Evolutionary conservation across 305 asterid species (phyloP).

Genomic region (Ilex paraguariensis): DNA sequence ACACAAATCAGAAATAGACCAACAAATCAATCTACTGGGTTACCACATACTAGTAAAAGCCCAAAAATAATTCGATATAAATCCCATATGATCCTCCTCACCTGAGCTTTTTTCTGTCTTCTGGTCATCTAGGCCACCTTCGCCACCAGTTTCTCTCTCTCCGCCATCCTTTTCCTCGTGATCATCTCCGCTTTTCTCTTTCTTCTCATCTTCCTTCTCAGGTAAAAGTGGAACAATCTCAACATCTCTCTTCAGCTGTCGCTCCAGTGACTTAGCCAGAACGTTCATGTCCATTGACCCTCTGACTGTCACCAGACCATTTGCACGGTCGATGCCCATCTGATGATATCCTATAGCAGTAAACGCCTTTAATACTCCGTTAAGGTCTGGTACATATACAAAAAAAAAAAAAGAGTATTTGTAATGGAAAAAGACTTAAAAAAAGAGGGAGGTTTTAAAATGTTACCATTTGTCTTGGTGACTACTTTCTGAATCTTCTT

Average conservation of each 20-base stretch:
- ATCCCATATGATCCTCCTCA: too few species aligned
- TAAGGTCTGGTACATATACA: background rate
- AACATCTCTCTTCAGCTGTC: slow-evolving; percentile 53
- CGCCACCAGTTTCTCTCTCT: background rate
- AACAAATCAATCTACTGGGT: too few species aligned
- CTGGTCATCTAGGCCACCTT: background rate
- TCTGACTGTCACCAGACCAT: slow-evolving; percentile 64
- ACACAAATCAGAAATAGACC: background rate
- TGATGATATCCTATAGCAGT: slow-evolving; percentile 49
- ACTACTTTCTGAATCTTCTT: slow-evolving; percentile 49
- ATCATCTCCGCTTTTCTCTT: background rate
- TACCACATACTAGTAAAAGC: background rate
- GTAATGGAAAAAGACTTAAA: too few species aligned
- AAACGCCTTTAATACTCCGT: background rate
- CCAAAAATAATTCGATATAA: too few species aligned
- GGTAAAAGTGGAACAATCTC: slow-evolving; percentile 38
- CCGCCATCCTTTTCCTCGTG: slow-evolving; percentile 8
- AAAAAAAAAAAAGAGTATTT: too few species aligned
- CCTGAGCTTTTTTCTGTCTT: slow-evolving; percentile 6
- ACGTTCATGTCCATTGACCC: slow-evolving; percentile 85
- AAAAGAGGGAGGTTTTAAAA: too few species aligned
- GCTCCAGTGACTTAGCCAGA: slow-evolving; percentile 47
- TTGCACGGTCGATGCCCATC: slow-evolving; percentile 50
- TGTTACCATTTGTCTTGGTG: slow-evolving; percentile 17
- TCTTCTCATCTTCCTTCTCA: slow-evolving; percentile 39